Evolutionary conservation across 2,329 filamentous ascomycete species (phyloP), one percentile per base, ranked within the genome.

Genomic region (Coniella lustricola): DNA sequence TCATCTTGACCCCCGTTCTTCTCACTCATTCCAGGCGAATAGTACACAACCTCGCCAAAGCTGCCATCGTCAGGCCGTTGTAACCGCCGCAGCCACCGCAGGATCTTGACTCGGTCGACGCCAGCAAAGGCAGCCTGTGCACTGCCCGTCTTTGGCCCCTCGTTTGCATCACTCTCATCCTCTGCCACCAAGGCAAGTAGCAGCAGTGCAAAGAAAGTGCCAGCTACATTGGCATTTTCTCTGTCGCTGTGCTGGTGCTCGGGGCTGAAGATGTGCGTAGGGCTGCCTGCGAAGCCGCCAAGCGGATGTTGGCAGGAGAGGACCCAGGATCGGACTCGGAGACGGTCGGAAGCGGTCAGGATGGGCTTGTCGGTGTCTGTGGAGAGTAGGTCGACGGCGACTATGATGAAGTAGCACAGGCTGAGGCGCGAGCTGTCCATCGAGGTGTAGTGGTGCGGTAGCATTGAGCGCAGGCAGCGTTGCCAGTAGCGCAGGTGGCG

Each of bases 351-450:
- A 1, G 69, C 35, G 1, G 70, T 62, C n/a, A 79, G 63, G 8
- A 82, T 73, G 38, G 57, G 55, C 16, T 49, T 50, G 32, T 8
- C 22, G 38, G 20, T 36, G 35, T 38, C 29, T 3, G 20, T 22
- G 12, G 79, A 82, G 25, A 98, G 81, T 1, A 97, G 70, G 62
- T 95, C 89, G 42, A 95, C 75, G 1, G 89, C 88, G 7, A 88
- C 85, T 59, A 97, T 71, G 56, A 85, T 90, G 72, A 98, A 95
- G 72, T 85, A 95, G 56, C 82, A 90, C 47, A 97, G 81, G 4
- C 85, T 86, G 72, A 97, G 85, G 59, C 93, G 90, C 60, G 85
- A 91, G 57, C 89, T 89, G 70, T 98, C 93, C 64, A 86, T 93
- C 63, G 82, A 76, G 14, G 87, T 94, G 71, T 97, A 98, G 54